Evolutionary conservation across 257 asterid genomes (phyloP), one percentile per base, ranked within the genome.

Genomic region (Solanum tarijense): DNA sequence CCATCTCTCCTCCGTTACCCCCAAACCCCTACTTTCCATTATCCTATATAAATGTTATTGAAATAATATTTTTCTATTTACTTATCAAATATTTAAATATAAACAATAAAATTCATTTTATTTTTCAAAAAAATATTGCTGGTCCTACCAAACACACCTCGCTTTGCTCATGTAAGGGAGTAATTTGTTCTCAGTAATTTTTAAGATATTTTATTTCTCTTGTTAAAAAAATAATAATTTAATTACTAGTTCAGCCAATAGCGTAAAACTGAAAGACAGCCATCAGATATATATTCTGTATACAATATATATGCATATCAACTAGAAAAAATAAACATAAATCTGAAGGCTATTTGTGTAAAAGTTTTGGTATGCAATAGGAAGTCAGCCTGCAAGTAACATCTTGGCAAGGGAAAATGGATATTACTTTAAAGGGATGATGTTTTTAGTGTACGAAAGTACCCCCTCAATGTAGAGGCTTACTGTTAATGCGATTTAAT

Each of bases 311-410:
- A 55, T 55, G n/a, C 8, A 55, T 55, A 55, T 18, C 2, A 1
- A 55, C 4, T 55, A 55, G 1, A 6, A 55, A 18, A 55, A 52
- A 18, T 18, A 52, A 52, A 52, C n/a, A 2, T 16, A 16, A 52
- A 48, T 48, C 1, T 14, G 6, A 48, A 18, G 62, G 23, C 7
- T 52, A 52, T 52, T 52, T 52, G 75, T 62, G 83, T 23, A 71
- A 83, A 35, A 78, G 83, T 88, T 88, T 85, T 46, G 10, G 89
- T 81, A 84, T 75, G 87, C 31, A 71, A 84, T 71, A 83, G 89
- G 93, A 84, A 72, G 55, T 87, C 69, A 75, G 31, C 36, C 25
- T 66, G 68, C 34, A 62, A 76, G 58, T n/a, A 27, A 78, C 29
- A 65, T 32, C 74, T 41, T 66, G 32, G 34, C 23, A 46, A n/a